phyloP scores from a whole-genome alignment of 352 stramenopile species.

The Pythium phragmitis region DNA sequence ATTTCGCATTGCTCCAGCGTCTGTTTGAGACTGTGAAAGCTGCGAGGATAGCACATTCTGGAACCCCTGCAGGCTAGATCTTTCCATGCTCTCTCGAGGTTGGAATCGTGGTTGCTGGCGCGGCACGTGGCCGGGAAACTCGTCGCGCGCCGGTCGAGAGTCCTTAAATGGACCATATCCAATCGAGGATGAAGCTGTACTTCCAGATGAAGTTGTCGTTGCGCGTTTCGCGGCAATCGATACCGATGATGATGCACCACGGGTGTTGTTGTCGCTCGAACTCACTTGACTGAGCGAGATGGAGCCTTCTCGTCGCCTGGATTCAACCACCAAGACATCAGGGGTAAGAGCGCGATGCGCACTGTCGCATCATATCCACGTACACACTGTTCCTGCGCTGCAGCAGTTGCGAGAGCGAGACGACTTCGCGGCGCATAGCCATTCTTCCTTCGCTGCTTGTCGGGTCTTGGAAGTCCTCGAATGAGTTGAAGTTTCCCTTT shows the following conservation, averaged over 20 bases:
- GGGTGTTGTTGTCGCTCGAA: not conserved
- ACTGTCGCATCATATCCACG: constrained; percentile 1
- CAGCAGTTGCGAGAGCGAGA: constrained; percentile 74
- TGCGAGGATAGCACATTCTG: constrained; percentile 2
- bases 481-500: constrained; percentile 25
- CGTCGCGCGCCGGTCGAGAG: not conserved
- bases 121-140: not conserved
- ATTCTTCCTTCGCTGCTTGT: constrained; percentile 28
- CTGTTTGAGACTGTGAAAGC: constrained; percentile 4
- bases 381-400: constrained; percentile 40
- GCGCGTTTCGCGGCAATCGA: not conserved
- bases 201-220: not conserved
- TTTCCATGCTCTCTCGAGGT: not conserved
- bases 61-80: not conserved
- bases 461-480: not conserved
- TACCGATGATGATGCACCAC: not conserved
- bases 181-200: not conserved
- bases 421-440: constrained; percentile 62
- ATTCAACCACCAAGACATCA: constrained; percentile 8
- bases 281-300: constrained; percentile 17
- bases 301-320: constrained; percentile 29
- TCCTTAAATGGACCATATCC: constrained; percentile 2
- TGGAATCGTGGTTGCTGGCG: not conserved
- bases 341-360: not conserved
- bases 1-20: not conserved